Base-by-base conservation (phyloP, 148 eudicot species). In the Chenopodium suecicum region DNA sequence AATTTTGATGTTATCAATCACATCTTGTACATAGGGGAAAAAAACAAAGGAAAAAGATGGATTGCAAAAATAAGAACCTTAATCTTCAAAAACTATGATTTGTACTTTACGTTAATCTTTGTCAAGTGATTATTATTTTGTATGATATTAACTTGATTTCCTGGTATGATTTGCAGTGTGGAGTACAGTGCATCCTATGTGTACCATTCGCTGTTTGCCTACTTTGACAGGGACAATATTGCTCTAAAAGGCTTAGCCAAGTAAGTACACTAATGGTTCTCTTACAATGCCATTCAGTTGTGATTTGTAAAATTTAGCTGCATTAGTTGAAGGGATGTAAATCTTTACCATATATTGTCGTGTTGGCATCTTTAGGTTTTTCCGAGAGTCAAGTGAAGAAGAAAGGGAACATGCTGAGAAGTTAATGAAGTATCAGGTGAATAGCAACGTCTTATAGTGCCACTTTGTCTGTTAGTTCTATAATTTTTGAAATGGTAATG, bases 361-460 rank as follows among this genome's bases (percentile, higher is more conserved):
- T 84, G 23, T 63, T 54, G 27, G 66, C 52, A 2, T 34, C 17
- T 70, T 68, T 71, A 94, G 98, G 62, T 94, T 94, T 76, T 94
- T 94, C 78, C 91, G 85, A 87, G 97, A 94, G 68, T 89, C 98
- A 1, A 94, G 98, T 80, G 91, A 85, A 73, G 98, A 94, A 88
- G 98, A 94, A 88, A 89, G 95, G 83, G 94, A 85, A 47, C 97
- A 94, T 76, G 98, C 97, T 54, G 98, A 94, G 87, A 94, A 91
- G 77, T 82, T 94, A 19, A 94, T 94, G 91, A 74, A 94, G 80
- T 94, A 92, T 81, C 98, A 94, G 95, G 98, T 94, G 31, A 29
- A 31, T 79, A 41, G 25, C 31, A 25, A 34, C 66, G 31, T 52
- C 37, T 22, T 27, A 9, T 70, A 17, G 60, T 23, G 67, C 16